Conservation (phyloP, 2,329 filamentous ascomycete species). For the Aspergillus pseudoglaucus region DNA sequence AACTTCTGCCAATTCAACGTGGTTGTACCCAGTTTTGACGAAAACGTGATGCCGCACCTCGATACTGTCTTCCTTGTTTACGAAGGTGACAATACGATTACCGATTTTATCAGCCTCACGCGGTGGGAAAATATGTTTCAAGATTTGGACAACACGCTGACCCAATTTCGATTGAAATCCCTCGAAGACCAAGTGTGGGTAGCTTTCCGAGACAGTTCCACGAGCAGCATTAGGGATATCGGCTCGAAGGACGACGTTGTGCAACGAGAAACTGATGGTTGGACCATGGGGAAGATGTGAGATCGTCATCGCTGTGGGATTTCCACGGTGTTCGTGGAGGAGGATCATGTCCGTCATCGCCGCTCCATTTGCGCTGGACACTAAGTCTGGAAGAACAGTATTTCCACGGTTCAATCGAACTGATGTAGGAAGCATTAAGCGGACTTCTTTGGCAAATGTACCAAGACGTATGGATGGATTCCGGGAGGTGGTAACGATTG, state of each 20-base stretch:
- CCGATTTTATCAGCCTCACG: slow-evolving; percentile 79
- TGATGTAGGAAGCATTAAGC: slow-evolving; percentile 73
- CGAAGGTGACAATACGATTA: slow-evolving; percentile 84
- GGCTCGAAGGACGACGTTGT: slow-evolving; percentile 86
- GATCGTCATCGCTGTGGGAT: slow-evolving; percentile 80
- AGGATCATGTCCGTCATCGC: slow-evolving; percentile 80
- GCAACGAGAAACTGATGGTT: slow-evolving; percentile 77
- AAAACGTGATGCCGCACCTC: slow-evolving; percentile 93
- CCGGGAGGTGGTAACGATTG: slow-evolving; percentile 85
- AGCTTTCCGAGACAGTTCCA: slow-evolving; percentile 85
- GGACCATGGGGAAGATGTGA: slow-evolving; percentile 85
- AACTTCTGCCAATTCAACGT: slow-evolving; percentile 81
- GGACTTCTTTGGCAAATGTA: slow-evolving; percentile 90
- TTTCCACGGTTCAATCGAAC: slow-evolving; percentile 91
- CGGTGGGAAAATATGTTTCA: slow-evolving; percentile 93
- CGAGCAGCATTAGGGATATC: slow-evolving; percentile 84
- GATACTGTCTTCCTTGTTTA: slow-evolving; percentile 80
- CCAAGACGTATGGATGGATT: slow-evolving; percentile 76
- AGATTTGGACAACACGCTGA: slow-evolving; percentile 73
- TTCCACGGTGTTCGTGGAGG: slow-evolving; percentile 87
- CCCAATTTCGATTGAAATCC: slow-evolving; percentile 80
- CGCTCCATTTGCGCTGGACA: slow-evolving; percentile 70
- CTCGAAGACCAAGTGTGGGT: slow-evolving; percentile 93
- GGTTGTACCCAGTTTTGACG: slow-evolving; percentile 83
- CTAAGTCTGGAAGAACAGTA: slow-evolving; percentile 76